Evolutionary conservation across 768 basidiomycete genomes (phyloP).

Genomic region (Porpolomopsis calyptriformis): DNA sequence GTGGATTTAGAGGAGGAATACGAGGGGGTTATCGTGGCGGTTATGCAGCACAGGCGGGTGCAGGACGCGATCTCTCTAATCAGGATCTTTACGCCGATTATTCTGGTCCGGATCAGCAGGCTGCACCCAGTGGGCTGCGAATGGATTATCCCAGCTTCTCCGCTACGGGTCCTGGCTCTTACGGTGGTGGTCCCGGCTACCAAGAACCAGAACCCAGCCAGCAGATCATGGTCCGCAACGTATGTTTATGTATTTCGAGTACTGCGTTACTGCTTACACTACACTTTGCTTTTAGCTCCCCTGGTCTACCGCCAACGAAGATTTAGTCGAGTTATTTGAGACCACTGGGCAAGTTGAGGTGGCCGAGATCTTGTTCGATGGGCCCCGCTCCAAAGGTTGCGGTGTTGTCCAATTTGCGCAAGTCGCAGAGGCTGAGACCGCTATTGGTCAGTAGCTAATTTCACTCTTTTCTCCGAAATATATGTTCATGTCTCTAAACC

Average conservation of each 20-base stretch:
- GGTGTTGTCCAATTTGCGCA: slow-evolving; percentile 94
- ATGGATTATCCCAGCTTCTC: slow-evolving; percentile 26
- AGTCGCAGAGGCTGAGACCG: slow-evolving; percentile 83
- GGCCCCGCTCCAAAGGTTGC: slow-evolving; percentile 84
- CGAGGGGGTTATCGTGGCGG: slow-evolving; percentile 45
- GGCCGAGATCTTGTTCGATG: slow-evolving; percentile 91
- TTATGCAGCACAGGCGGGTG: slow-evolving; percentile 40
- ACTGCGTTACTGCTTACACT: not conserved
- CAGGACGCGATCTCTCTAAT: slow-evolving; percentile 71
- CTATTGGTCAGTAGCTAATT: no score
- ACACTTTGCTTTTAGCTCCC: slow-evolving; percentile 50
- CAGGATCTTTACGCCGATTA: slow-evolving; percentile 90
- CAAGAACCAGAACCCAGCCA: slow-evolving; percentile 76
- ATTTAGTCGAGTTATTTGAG: slow-evolving; percentile 95
- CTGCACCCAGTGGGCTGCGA: slow-evolving; percentile 30
- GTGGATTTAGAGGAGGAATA: slow-evolving; percentile 47
- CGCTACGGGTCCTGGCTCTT: slow-evolving; percentile 24
- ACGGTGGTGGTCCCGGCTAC: slow-evolving; percentile 27
- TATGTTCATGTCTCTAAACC: not conserved
- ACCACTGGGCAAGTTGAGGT: slow-evolving; percentile 92
- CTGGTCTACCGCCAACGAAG: slow-evolving; percentile 98
- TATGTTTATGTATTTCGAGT: slow-evolving; percentile 34
- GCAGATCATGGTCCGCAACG: slow-evolving; percentile 98
- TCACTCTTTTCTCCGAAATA: not conserved
- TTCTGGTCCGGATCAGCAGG: slow-evolving; percentile 69